A percentile compares a stretch with the other conserved stretches of the same genome.
These are phyloP conservation scores for Bruguiera gymnorhiza DNA, from an alignment of 345 rosid species.

Conservation along the genomic window DNA sequence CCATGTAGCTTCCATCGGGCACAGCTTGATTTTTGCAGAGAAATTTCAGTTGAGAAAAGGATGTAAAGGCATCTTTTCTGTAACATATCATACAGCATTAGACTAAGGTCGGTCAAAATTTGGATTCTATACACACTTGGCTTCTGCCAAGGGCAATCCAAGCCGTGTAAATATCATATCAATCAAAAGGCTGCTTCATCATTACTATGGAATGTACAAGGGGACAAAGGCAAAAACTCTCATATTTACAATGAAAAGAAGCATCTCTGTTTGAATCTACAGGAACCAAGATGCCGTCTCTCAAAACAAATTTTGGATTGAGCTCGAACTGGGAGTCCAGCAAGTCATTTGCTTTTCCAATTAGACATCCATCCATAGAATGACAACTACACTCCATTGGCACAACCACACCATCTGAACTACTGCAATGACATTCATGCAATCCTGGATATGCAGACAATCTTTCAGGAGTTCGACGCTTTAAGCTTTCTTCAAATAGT, in stretches of 20 bases:
- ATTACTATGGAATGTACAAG: slow-evolving; percentile 50
- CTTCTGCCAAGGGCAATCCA: slow-evolving; percentile 14
- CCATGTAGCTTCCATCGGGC: no score
- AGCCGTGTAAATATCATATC: slow-evolving; percentile 21
- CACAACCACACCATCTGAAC: slow-evolving; percentile 28
- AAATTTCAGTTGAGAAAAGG: no score
- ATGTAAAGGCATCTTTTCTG: no score
- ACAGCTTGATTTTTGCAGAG: no score
- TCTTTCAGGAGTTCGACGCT: slow-evolving; percentile 20
- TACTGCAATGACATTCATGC: slow-evolving; percentile 42
- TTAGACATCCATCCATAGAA: slow-evolving; percentile 24
- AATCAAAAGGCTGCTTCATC: slow-evolving; percentile 50
- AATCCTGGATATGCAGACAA: slow-evolving; percentile 18
- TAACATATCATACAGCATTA: no score
- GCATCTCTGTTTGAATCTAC: slow-evolving; percentile 33
- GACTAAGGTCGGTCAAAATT: no score
- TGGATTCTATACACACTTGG: slow-evolving; percentile 14
- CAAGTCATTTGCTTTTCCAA: slow-evolving; percentile 21
- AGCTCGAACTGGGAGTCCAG: slow-evolving; percentile 25
- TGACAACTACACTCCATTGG: slow-evolving; percentile 62
- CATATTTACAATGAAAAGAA: slow-evolving; percentile 68
- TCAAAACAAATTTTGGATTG: slow-evolving; percentile 48
- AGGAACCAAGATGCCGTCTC: slow-evolving; percentile 69
- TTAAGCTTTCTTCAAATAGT: slow-evolving; percentile 27
- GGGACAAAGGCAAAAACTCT: slow-evolving; percentile 67